phyloP scores from a whole-genome alignment of 306 rosid genomes.

The Dicorynia guianensis region DNA sequence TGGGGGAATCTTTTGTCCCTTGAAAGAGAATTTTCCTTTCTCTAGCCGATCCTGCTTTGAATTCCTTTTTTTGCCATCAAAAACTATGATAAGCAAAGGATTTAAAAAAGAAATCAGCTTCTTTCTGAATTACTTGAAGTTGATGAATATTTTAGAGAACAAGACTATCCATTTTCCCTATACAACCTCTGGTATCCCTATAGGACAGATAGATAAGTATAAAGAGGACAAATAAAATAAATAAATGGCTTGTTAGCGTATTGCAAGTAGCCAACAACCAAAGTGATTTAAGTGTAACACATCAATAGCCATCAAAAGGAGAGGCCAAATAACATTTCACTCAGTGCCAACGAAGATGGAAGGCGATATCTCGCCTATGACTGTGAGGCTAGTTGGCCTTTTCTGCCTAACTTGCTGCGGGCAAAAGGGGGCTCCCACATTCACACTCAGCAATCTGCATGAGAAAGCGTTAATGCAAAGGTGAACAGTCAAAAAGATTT shows the following conservation, averaged over 20 bases:
- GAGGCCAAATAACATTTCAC: not conserved
- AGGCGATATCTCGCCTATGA: constrained; percentile 17
- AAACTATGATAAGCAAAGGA: no score
- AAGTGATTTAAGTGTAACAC: not conserved
- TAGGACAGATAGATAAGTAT: not conserved
- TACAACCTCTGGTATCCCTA: no score
- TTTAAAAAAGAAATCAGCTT: no score
- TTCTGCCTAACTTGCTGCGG: constrained; percentile 38
- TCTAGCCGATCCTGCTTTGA: no score
- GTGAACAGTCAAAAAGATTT: constrained; percentile 21
- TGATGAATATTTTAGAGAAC: no score
- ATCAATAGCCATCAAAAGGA: not conserved
- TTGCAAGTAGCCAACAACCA: not conserved
- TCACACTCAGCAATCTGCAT: constrained; percentile 18
- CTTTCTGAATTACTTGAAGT: no score
- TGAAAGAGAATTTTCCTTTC: no score
- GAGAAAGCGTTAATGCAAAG: not conserved
- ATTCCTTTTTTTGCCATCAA: no score
- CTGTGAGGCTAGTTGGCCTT: constrained; percentile 27
- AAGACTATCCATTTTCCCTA: no score
- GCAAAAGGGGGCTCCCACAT: not conserved
- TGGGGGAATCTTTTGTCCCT: no score
- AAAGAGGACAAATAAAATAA: not conserved
- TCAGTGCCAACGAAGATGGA: not conserved
- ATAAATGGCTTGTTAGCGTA: not conserved